Base-by-base conservation (phyloP, 1,139 yeast genomes). In the Torulaspora pretoriensis region DNA sequence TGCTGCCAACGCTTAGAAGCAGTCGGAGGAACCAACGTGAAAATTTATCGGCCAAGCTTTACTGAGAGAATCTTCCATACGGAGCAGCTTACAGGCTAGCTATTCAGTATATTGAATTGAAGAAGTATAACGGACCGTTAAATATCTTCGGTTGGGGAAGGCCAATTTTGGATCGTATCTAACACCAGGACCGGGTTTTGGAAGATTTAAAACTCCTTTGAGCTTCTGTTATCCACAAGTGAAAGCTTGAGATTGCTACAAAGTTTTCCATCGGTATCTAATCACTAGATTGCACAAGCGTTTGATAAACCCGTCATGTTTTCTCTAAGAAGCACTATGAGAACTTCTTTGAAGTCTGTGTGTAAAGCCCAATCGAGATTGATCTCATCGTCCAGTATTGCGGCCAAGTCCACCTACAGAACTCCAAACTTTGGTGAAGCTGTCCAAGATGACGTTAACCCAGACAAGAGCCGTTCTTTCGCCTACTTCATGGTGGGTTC, bases 401-500 rank as follows among this genome's bases (percentile, higher is more conserved):
- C 76, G 44, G 71, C 77, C 55, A 79, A 81, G 63, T 78, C 92
- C 49, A 81, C 85, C 61, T 92, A 87, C 78, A 85, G 88, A 69
- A 92, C 94, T 47, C 98, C 97, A 65, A 95, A 92, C 73, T 92
- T 77, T 70, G 76, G 87, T 55, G 82, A 79, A 57, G 87, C 88
- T 72, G 76, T 90, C 63, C 84, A 83, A 75, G 80, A 83, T 64
- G 69, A 77, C 60, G 74, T 77, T 58, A 80, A 85, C 69, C 67
- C 80, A 52, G 81, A 82, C 63, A 81, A 79, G 69, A 72, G 77
- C 60, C 86, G 96, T 71, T 89, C 85, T 68, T 82, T 86, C 72
- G 79, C 96, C 55, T 94, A 94, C 77, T 90, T 94, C 75, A 89
- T 94, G 92, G 95, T 92, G 57, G 99, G 99, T 54, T 83, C 97